Evolutionary conservation across 1,284 basidiomycete genomes (phyloP).

Genomic region (Rhodotorula sp.): DNA sequence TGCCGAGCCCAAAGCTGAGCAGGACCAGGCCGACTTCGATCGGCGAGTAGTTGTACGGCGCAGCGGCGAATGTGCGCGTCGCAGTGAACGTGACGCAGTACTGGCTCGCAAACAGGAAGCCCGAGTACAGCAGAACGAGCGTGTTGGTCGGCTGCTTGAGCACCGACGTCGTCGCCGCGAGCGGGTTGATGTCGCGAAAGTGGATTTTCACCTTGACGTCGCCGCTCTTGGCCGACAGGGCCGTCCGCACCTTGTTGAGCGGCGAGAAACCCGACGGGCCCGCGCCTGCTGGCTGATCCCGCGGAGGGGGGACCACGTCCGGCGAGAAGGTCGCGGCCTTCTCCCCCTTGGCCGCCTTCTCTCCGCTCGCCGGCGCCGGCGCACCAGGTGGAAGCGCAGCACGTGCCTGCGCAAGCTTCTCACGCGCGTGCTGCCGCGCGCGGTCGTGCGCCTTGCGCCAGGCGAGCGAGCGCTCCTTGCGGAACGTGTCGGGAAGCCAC

Average conservation of each 20-base stretch:
- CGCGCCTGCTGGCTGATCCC: no score
- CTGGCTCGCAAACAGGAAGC: conserved; percentile 68
- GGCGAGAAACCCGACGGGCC: conserved; percentile 7
- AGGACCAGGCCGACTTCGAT: conserved; percentile 73
- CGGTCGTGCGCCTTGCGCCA: conserved; percentile 51
- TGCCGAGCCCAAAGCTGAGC: conserved; percentile 69
- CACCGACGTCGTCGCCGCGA: conserved; percentile 39
- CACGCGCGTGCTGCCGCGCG: conserved; percentile 32
- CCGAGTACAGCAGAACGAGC: conserved; percentile 64
- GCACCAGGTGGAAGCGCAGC: conserved; percentile 11
- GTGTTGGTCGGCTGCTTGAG: conserved; percentile 67
- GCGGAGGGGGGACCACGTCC: background rate
- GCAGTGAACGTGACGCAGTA: conserved; percentile 70
- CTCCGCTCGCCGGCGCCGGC: background rate
- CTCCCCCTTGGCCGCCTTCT: background rate
- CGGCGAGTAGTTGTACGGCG: conserved; percentile 67
- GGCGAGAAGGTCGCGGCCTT: background rate
- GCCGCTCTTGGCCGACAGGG: conserved; percentile 27
- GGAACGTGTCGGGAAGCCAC: conserved; percentile 69
- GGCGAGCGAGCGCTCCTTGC: conserved; percentile 71
- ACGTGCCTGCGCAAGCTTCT: conserved; percentile 35
- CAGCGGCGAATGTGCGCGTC: conserved; percentile 57
- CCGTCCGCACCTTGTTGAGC: conserved; percentile 34
- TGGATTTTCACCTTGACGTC: conserved; percentile 59
- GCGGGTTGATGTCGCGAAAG: conserved; percentile 66